Evolutionary conservation across 2,329 filamentous ascomycete species (phyloP), one percentile per base, ranked within the genome.

Genomic region (Hypomyces rosellus): DNA sequence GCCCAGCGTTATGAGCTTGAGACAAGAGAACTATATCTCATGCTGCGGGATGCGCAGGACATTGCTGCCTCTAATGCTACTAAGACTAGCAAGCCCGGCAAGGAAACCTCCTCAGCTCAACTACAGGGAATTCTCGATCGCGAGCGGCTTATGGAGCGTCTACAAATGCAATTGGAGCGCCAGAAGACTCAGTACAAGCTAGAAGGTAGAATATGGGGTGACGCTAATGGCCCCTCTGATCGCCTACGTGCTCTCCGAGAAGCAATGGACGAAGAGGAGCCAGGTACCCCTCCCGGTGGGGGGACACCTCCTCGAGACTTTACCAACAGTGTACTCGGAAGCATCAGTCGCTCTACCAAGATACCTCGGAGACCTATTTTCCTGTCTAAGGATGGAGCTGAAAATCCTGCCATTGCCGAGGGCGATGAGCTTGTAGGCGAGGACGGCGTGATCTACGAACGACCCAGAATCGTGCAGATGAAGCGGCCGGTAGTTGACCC

Each of bases 131-230:
- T 99, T 54, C 75, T 99, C 57, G 91, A 97, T 65, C 86, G 93
- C 22, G 89, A 96, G 63, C 84, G 80, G 63, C 83, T 99, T 58
- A 95, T 99, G 87, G 88, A 90, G 64, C 85, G 91, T 48, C 78
- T 99, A 51, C 91, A 96, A 68, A 95, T 89, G 76, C 93, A 97
- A 70, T 82, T 99, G 39, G 92, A 97, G 73, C 80, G 93, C 56
- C 92, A 96, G 57, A 97, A 97, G 79, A 97, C 93, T 1, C 91
- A 97, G 65, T 96, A 89, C 70, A 96, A 96, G 70, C 81, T 99
- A 33, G 93, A 97, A 69, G 93, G 93, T 58, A 89, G 89, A 66
- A 84, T 89, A 8, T 96, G 92, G 87, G 85, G 85, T 55, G 88
- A 95, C 55, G 74, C 80, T 47, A 78, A 86, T 56, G 89, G 89